phyloP scores from a whole-genome alignment of 73 alveolate genomes.

The Loxodes magnus region DNA sequence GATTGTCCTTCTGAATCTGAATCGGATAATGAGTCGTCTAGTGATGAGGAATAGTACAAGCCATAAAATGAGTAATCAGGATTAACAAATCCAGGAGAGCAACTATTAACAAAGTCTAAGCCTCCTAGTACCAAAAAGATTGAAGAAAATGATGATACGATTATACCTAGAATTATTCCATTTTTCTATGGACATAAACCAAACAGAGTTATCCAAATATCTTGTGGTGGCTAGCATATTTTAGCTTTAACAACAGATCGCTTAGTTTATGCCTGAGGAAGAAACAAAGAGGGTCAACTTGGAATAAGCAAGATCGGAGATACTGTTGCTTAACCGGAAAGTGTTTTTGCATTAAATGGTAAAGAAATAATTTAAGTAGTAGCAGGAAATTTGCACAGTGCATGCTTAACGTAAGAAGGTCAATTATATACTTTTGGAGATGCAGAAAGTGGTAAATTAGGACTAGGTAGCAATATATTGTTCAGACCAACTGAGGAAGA shows the following conservation, averaged over 20 bases:
- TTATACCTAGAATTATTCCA: too few relatives aligned
- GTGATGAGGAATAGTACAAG: too few relatives aligned
- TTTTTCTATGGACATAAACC: too few relatives aligned
- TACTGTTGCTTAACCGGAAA: conserved; percentile 13
- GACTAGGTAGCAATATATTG: conserved; percentile 44
- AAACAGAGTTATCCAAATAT: conserved; percentile 14
- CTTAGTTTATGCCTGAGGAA: conserved; percentile 45
- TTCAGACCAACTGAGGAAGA: conserved; percentile 9
- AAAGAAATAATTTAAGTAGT: conserved; percentile 24
- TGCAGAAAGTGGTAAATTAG: conserved; percentile 73
- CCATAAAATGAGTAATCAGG: too few relatives aligned
- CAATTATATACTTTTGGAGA: conserved; percentile 64
- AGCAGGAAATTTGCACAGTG: conserved; percentile 2
- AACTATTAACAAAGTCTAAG: too few relatives aligned
- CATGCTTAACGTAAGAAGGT: conserved; percentile 59
- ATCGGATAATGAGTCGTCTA: too few relatives aligned
- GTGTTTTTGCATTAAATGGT: conserved; percentile 24
- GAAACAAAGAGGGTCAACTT: conserved; percentile 38
- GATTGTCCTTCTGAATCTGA: too few relatives aligned
- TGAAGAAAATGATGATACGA: too few relatives aligned
- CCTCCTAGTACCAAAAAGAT: too few relatives aligned
- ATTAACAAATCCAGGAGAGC: too few relatives aligned
- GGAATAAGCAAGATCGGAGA: conserved; percentile 32
- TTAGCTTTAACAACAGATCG: conserved; percentile 32
- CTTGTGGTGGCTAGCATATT: conserved; percentile 31